Evolutionary conservation across 768 basidiomycete genomes (phyloP).

Genomic region (Kockovaella imperatae): DNA sequence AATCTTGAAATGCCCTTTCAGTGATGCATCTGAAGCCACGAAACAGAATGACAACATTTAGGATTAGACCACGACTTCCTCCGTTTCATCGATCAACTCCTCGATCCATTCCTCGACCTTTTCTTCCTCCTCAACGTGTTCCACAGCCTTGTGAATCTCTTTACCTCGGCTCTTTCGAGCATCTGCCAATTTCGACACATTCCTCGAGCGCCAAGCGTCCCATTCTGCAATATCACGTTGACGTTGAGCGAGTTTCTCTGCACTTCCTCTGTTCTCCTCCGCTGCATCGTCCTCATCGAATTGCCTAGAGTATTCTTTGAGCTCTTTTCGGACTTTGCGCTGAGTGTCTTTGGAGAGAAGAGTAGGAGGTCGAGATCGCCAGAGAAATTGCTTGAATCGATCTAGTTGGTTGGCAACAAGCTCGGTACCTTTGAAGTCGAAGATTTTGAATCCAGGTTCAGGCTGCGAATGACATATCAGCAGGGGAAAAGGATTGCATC

Average conservation of each 20-base stretch:
- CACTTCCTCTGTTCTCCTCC: slow-evolving; percentile 88
- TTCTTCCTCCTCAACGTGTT: slow-evolving; percentile 61
- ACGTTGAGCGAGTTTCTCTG: slow-evolving; percentile 81
- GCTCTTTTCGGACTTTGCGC: slow-evolving; percentile 72
- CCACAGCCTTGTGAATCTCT: slow-evolving; percentile 38
- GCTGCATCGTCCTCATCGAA: slow-evolving; percentile 97
- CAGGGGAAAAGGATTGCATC: not conserved
- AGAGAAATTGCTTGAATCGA: slow-evolving; percentile 97
- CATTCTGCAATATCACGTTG: slow-evolving; percentile 94
- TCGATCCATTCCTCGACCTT: slow-evolving; percentile 92
- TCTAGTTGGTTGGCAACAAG: slow-evolving; percentile 73
- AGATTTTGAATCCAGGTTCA: slow-evolving; percentile 91
- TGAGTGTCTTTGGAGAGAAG: slow-evolving; percentile 82
- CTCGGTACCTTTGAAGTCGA: slow-evolving; percentile 98
- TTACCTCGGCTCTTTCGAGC: slow-evolving; percentile 49
- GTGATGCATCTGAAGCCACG: no score
- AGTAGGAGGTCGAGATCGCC: slow-evolving; percentile 90
- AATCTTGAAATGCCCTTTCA: no score
- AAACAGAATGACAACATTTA: no score
- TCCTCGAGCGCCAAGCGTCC: slow-evolving; percentile 87
- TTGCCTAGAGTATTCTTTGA: slow-evolving; percentile 78
- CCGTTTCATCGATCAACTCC: slow-evolving; percentile 83
- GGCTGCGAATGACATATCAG: slow-evolving; percentile 52
- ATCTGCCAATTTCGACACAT: slow-evolving; percentile 60
- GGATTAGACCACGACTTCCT: slow-evolving; percentile 54